Conservation (phyloP, 495 filamentous ascomycete genomes). For the Aspergillus sclerotioniger region DNA sequence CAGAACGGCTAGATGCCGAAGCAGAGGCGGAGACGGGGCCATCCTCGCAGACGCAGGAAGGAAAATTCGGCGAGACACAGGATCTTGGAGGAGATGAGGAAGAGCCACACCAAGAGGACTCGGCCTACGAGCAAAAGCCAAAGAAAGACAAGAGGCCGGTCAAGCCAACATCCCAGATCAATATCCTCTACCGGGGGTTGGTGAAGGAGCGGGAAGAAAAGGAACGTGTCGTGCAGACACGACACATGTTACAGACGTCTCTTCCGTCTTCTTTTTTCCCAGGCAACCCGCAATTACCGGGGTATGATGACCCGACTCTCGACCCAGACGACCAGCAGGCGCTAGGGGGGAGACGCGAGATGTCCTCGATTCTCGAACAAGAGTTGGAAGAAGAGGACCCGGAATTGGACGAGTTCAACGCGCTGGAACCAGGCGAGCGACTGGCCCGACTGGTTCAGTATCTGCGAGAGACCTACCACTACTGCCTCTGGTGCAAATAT, state of each 20-base stretch:
- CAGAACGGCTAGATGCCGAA: slow-evolving; percentile 67
- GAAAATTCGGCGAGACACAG: neutral
- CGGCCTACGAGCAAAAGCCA: slow-evolving; percentile 4
- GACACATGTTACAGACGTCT: slow-evolving; percentile 68
- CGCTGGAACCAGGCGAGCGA: slow-evolving; percentile 59
- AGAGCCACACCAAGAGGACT: slow-evolving; percentile 21
- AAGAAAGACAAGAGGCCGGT: slow-evolving; percentile 28
- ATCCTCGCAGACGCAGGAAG: neutral
- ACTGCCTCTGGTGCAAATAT: slow-evolving; percentile 98
- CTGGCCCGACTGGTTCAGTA: slow-evolving; percentile 62
- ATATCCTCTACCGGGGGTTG: slow-evolving; percentile 76
- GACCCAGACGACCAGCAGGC: slow-evolving; percentile 57
- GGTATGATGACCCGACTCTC: slow-evolving; percentile 51
- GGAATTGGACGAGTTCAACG: slow-evolving; percentile 82
- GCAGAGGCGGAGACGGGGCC: slow-evolving; percentile 18
- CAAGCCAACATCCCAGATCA: slow-evolving; percentile 59
- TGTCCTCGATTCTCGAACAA: slow-evolving; percentile 52
- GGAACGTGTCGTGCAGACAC: slow-evolving; percentile 66
- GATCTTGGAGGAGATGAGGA: slow-evolving; percentile 19
- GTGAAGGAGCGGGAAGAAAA: slow-evolving; percentile 64
- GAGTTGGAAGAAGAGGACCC: slow-evolving; percentile 80
- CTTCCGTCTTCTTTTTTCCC: slow-evolving; percentile 47
- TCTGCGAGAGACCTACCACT: slow-evolving; percentile 67
- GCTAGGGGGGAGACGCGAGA: slow-evolving; percentile 41
- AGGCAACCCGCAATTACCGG: slow-evolving; percentile 48